phyloP scores from a whole-genome alignment of 1,284 basidiomycete genomes.

The Marasmius tenuissimus region DNA sequence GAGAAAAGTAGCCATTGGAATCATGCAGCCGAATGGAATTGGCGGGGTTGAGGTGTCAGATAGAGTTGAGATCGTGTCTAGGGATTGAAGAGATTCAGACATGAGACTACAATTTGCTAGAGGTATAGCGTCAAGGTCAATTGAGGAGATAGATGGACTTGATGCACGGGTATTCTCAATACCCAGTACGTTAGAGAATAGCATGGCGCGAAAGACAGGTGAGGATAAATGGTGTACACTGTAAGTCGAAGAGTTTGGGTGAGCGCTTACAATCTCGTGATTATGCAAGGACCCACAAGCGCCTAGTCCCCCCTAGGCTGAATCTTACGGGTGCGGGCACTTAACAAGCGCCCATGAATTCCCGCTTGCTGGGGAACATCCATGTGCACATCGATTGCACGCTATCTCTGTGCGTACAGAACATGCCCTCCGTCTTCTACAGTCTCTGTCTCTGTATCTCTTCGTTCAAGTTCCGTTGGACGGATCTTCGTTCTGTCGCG shows the following conservation, averaged over 20 bases:
- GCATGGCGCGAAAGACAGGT: background rate
- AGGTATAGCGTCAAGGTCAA: constrained; percentile 4
- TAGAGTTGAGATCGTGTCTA: constrained; percentile 26
- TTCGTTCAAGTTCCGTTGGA: too few relatives aligned
- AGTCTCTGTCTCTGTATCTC: too few relatives aligned
- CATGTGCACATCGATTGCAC: too few relatives aligned
- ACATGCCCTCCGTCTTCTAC: too few relatives aligned
- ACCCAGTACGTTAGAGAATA: background rate
- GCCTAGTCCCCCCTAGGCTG: too few relatives aligned
- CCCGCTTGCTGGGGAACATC: too few relatives aligned
- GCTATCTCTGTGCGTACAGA: too few relatives aligned
- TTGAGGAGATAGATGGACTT: constrained; percentile 1
- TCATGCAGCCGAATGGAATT: constrained; percentile 23
- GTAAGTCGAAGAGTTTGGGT: background rate
- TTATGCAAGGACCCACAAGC: too few relatives aligned
- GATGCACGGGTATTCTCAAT: background rate
- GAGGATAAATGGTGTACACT: background rate
- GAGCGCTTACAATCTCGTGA: too few relatives aligned
- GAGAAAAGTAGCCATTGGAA: constrained; percentile 21
- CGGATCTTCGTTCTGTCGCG: too few relatives aligned
- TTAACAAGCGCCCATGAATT: too few relatives aligned
- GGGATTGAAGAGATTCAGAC: constrained; percentile 24
- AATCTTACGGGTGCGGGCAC: too few relatives aligned
- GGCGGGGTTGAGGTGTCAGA: constrained; percentile 27
- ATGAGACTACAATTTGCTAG: constrained; percentile 9